A percentile compares a stretch with the other conserved stretches of the same genome.
phyloP scores from a whole-genome alignment of 257 asterid species.

The Solanum pinnatisectum region DNA sequence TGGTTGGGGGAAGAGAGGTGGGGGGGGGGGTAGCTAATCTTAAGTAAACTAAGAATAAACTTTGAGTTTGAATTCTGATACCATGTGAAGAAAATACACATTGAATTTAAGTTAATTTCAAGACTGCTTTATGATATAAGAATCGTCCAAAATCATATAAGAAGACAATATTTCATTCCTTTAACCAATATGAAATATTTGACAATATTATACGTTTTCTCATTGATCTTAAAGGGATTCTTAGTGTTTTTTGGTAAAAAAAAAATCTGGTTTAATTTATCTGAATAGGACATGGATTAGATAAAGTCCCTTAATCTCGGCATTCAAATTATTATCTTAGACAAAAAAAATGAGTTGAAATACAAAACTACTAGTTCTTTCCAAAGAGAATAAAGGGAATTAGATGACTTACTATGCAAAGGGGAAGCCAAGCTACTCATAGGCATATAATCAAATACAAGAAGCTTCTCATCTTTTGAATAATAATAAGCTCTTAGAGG shows the following conservation, averaged over 20 bases:
- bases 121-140: background rate
- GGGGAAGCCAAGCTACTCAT: slow-evolving; percentile 9
- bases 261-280: background rate
- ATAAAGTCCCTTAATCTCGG: background rate
- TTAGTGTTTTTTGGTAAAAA: background rate
- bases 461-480: slow-evolving; percentile 6
- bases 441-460: slow-evolving; percentile 19
- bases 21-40: background rate
- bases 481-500: slow-evolving; percentile 14
- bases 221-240: background rate
- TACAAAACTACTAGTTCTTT: background rate
- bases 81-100: background rate
- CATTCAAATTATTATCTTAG: background rate
- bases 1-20: too few species aligned
- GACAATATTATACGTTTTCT: background rate
- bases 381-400: background rate
- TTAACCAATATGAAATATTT: background rate
- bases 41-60: background rate
- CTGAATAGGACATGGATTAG: background rate
- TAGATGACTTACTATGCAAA: slow-evolving; percentile 13
- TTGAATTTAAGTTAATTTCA: background rate
- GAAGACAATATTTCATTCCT: background rate
- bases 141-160: background rate
- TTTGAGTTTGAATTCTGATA: background rate
- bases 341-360: background rate